Evolutionary conservation across 768 basidiomycete genomes (phyloP).

Genomic region (Coprinopsis sp.): DNA sequence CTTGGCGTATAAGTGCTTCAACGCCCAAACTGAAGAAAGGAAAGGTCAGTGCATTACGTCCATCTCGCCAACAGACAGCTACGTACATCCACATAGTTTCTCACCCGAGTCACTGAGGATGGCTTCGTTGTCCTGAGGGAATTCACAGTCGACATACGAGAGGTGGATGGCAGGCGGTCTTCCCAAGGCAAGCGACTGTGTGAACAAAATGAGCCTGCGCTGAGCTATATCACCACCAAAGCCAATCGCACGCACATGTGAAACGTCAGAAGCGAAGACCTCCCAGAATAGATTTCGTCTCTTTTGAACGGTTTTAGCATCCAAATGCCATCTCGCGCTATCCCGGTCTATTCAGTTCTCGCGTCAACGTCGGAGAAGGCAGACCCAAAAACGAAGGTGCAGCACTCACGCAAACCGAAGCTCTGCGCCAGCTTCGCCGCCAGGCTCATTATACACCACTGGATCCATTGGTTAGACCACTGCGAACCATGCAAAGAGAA

Average conservation of each 20-base stretch:
- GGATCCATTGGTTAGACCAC: conserved; percentile 12
- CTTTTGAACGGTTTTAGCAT: conserved; percentile 51
- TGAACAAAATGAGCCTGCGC: not conserved
- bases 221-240: not conserved
- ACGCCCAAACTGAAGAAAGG: conserved; percentile 44
- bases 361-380: not conserved
- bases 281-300: conserved; percentile 71
- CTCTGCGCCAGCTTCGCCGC: conserved; percentile 60
- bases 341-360: conserved; percentile 52
- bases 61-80: not conserved
- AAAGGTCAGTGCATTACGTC: not conserved
- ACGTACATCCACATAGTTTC: conserved; percentile 47
- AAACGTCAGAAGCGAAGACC: conserved; percentile 55
- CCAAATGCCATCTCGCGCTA: conserved; percentile 63
- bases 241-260: conserved; percentile 28
- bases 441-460: conserved; percentile 52
- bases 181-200: conserved; percentile 52
- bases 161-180: conserved; percentile 56
- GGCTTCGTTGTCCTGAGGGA: conserved; percentile 52
- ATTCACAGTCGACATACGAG: conserved; percentile 60
- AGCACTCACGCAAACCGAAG: conserved; percentile 54
- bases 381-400: conserved; percentile 19
- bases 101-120: conserved; percentile 39
- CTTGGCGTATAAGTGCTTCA: conserved; percentile 49
- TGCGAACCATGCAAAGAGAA: conserved; percentile 21